Evolutionary conservation across 1,139 yeast genomes (phyloP), one percentile per base, ranked within the genome.

Genomic region (Scheffersomyces segobiensis): DNA sequence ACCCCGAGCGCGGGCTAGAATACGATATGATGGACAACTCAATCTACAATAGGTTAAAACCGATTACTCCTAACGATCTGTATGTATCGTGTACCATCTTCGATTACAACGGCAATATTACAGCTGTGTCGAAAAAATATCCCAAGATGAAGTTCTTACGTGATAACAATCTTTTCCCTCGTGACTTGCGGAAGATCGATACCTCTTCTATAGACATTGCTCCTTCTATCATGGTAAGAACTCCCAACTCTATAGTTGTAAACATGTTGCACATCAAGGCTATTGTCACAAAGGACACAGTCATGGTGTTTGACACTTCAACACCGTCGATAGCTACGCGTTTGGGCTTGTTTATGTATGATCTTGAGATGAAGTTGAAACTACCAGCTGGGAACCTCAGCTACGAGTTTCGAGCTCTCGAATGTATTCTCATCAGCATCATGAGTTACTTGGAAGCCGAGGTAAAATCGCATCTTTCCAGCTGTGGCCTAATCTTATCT

Each of bases 321-420:
- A 74, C 85, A 59, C 69, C 88, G 67, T 72, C 80, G 71, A 65
- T 82, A 77, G 67, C 88, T 81, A 76, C 68, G 56, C 86, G 88
- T 58, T 80, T 95, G 61, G 92, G 96, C 17, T 82, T 91, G 42
- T 89, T 96, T 69, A 87, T 95, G 82, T 90, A 91, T 69, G 98
- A 92, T 70, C 76, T 96, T 58, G 96, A 92, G 65, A 87, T 90
- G 65, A 91, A 91, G 71, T 78, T 96, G 58, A 87, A 87, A 24
- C 71, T 77, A 60, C 77, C 72, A 69, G 68, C 71, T 67, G 46
- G 70, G 61, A 60, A 66, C 49, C 73, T 80, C 53, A 79, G 77
- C 1, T 96, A 91, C 72, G 99, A 96, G 70, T 89, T 93, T 72
- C 80, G 96, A 53, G 99, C 97, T 0, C 74, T 96, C 53, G 99